These are phyloP conservation scores for Selenicereus undatus DNA, from an alignment of 148 eudicot genomes.

Conservation along the genomic window DNA sequence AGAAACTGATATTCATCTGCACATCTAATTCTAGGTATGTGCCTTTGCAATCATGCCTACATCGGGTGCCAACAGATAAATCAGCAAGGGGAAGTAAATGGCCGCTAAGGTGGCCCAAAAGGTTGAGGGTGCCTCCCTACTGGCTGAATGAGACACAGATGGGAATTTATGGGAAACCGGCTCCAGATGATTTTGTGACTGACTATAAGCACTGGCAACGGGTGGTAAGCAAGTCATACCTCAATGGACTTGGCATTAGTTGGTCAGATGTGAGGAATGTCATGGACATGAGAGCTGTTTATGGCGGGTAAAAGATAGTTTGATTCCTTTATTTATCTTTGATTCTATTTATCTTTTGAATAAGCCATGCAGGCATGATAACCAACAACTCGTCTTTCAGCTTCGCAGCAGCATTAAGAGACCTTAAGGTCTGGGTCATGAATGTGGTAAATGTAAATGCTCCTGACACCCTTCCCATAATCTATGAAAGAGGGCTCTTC, in stretches of 20 bases:
- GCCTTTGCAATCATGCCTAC: slow-evolving; percentile 71
- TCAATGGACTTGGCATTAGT: slow-evolving; percentile 58
- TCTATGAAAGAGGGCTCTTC: slow-evolving; percentile 83
- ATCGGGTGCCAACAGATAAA: slow-evolving; percentile 44
- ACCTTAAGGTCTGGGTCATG: slow-evolving; percentile 67
- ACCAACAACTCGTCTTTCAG: slow-evolving; percentile 25
- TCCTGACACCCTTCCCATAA: slow-evolving; percentile 81
- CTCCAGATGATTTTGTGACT: slow-evolving; percentile 65
- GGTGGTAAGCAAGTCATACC: slow-evolving; percentile 52
- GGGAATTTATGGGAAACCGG: slow-evolving; percentile 82
- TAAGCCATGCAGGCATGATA: neutral
- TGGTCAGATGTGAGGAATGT: slow-evolving; percentile 73
- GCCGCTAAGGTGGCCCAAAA: slow-evolving; percentile 65
- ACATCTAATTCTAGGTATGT: slow-evolving; percentile 44
- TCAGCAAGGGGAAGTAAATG: slow-evolving; percentile 64
- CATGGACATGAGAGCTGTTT: slow-evolving; percentile 91
- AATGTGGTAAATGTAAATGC: slow-evolving; percentile 73
- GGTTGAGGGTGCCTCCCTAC: slow-evolving; percentile 54
- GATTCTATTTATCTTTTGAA: neutral
- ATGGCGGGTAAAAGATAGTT: slow-evolving; percentile 58
- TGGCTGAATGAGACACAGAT: slow-evolving; percentile 69
- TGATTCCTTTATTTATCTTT: neutral
- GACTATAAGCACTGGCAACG: slow-evolving; percentile 71
- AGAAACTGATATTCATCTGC: neutral
- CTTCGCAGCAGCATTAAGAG: slow-evolving; percentile 81